Evolutionary conservation across 1,284 basidiomycete species (phyloP).

Genomic region (Melampsora abietis-canadensis): DNA sequence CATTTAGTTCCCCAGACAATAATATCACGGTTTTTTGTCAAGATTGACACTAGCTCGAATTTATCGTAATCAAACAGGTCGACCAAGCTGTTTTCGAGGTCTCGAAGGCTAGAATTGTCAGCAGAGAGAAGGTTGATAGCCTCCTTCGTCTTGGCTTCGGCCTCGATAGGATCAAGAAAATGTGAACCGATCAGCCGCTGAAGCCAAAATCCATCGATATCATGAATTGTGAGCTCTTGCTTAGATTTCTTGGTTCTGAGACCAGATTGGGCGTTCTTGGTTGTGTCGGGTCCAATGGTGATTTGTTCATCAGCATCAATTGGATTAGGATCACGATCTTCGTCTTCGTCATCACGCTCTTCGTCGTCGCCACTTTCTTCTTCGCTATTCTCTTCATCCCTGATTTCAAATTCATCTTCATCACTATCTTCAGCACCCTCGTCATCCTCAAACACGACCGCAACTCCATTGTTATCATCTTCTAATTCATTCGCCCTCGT

Average conservation of each 20-base stretch:
- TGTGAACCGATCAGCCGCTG: constrained; percentile 86
- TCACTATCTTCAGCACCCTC: constrained; percentile 77
- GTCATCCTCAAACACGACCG: constrained; percentile 77
- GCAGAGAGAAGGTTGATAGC: constrained; percentile 78
- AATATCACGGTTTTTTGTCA: constrained; percentile 92
- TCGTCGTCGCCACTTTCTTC: constrained; percentile 72
- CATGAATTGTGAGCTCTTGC: constrained; percentile 69
- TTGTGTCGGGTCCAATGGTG: constrained; percentile 43
- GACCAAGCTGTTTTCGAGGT: constrained; percentile 95
- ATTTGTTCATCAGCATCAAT: constrained; percentile 58
- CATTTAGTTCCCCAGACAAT: constrained; percentile 98
- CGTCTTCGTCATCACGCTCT: constrained; percentile 69
- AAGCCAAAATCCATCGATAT: constrained; percentile 97
- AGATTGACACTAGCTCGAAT: constrained; percentile 83
- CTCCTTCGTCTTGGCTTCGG: constrained; percentile 80
- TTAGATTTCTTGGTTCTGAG: constrained; percentile 34
- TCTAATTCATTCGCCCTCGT: constrained; percentile 61
- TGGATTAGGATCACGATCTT: constrained; percentile 48
- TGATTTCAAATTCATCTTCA: constrained; percentile 74
- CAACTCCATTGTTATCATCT: constrained; percentile 74
- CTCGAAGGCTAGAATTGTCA: constrained; percentile 82
- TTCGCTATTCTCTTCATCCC: constrained; percentile 76
- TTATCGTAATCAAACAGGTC: constrained; percentile 87
- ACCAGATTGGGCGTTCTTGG: constrained; percentile 53
- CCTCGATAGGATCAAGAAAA: constrained; percentile 90